Evolutionary conservation across 257 asterid genomes (phyloP), one percentile per base, ranked within the genome.

Genomic region (Knoxia roxburghii): DNA sequence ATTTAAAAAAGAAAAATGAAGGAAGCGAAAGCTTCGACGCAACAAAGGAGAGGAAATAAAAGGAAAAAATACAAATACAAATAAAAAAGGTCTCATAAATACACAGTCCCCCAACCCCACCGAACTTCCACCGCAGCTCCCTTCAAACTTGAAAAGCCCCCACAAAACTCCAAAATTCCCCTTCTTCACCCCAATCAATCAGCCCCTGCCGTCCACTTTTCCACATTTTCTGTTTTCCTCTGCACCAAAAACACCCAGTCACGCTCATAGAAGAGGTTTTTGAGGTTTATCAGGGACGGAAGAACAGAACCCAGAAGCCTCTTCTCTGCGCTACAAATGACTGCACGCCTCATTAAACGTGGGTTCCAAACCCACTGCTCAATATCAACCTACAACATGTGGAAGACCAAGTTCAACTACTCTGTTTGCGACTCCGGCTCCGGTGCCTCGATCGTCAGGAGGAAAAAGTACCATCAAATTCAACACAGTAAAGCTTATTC

Each of bases 401-500:
- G 64, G 35, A 76, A 20, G 40, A 50, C 56, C 4, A 68, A 59
- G 37, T 46, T 35, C 50, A n/a, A n/a, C n/a, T 56, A 23, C 65
- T 64, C 68, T 5, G 24, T 40, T 10, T 39, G 68, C 2, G 56
- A 61, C 51, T 54, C 74, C 56, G 11, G 67, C 48, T 13, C 61
- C 23, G 23, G 46, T 24, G 26, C 66, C 46, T 68, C 72, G 52
- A 63, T 27, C 41, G 39, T 65, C 40, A 65, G 77, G 64, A 65
- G 77, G 64, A 64, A 70, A 54, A 69, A 48, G n/a, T 55, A 61
- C 48, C 30, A 52, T 59, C 68, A 68, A n/a, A 72, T 71, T 51
- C 87, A 66, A 58, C 89, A 73, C 9, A 55, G 67, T 53, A 81
- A 73, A 53, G 77, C 73, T 6, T 74, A 68, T 60, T 70, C 84